These are phyloP conservation scores for Exophiala phaeomuriformis DNA, from an alignment of 2,329 filamentous ascomycete species.

Conservation along the genomic window DNA sequence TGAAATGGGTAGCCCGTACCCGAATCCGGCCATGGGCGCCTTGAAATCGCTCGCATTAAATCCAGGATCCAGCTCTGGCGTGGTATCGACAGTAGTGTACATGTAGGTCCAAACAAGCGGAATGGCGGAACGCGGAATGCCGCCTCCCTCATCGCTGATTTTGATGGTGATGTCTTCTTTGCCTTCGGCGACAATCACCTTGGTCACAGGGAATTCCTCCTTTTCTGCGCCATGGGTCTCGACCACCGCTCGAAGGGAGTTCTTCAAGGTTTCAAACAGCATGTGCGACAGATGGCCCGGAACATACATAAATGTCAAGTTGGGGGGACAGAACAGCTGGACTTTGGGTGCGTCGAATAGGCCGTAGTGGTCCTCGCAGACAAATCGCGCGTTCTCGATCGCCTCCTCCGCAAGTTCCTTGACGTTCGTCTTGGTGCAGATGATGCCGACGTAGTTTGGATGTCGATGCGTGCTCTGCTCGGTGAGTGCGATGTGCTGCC, in stretches of 20 bases:
- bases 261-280: constrained; percentile 98
- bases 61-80: constrained; percentile 88
- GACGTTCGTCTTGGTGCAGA: constrained; percentile 97
- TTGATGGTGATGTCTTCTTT: constrained; percentile 99
- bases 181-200: constrained; percentile 94
- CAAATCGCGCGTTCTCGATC: constrained; percentile 97
- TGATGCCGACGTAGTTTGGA: constrained; percentile 93
- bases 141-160: constrained; percentile 91
- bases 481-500: constrained; percentile 93
- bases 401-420: constrained; percentile 90
- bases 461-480: constrained; percentile 86
- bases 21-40: constrained; percentile 97
- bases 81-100: constrained; percentile 98
- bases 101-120: constrained; percentile 99
- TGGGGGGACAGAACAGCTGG: constrained; percentile 88
- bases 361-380: constrained; percentile 97
- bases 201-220: constrained; percentile 91
- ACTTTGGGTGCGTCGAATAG: constrained; percentile 95
- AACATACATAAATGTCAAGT: constrained; percentile 98
- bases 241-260: constrained; percentile 92
- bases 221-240: constrained; percentile 92
- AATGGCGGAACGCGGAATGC: constrained; percentile 86
- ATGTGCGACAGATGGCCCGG: constrained; percentile 98
- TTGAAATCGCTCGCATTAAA: constrained; percentile 99
- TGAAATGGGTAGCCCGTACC: constrained; percentile 93